Percentiles rank a stretch among this genome's conserved stretches.
These are phyloP conservation scores for Tulasnella sp. DNA, from an alignment of 768 basidiomycete genomes.

Conservation along the genomic window DNA sequence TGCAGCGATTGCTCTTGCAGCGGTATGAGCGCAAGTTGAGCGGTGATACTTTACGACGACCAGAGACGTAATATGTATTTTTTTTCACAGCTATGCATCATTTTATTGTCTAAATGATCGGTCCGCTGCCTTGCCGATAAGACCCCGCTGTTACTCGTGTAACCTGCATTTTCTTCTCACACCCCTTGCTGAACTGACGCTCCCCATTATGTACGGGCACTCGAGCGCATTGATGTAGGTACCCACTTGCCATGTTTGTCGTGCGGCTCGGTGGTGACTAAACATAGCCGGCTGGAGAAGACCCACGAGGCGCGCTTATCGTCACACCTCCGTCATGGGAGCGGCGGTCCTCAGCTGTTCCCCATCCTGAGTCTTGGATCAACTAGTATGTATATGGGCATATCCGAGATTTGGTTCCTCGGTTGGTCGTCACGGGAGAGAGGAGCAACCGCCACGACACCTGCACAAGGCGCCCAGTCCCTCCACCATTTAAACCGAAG, in stretches of 20 bases:
- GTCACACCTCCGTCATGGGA: not conserved
- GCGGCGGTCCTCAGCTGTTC: not conserved
- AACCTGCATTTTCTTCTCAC: not conserved
- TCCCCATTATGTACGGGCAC: too few relatives aligned
- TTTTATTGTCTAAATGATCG: not conserved
- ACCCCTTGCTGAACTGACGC: too few relatives aligned
- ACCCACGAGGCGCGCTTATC: not conserved
- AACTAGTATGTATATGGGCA: not conserved
- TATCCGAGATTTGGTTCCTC: not conserved
- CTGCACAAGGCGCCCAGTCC: not conserved
- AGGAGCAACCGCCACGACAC: not conserved
- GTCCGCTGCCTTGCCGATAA: not conserved
- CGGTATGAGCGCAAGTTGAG: constrained; percentile 40
- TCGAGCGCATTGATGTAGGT: not conserved
- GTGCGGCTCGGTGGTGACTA: not conserved
- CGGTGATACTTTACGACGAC: not conserved
- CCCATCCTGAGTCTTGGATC: not conserved
- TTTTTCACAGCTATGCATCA: not conserved
- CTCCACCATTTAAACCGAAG: not conserved
- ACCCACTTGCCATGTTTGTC: not conserved
- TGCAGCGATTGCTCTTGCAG: constrained; percentile 68
- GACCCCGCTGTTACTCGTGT: not conserved
- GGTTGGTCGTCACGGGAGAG: not conserved
- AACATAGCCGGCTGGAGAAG: not conserved
- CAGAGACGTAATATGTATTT: not conserved